Conservation (phyloP, 1,139 yeast species). For the Suhomyces terraborum region DNA sequence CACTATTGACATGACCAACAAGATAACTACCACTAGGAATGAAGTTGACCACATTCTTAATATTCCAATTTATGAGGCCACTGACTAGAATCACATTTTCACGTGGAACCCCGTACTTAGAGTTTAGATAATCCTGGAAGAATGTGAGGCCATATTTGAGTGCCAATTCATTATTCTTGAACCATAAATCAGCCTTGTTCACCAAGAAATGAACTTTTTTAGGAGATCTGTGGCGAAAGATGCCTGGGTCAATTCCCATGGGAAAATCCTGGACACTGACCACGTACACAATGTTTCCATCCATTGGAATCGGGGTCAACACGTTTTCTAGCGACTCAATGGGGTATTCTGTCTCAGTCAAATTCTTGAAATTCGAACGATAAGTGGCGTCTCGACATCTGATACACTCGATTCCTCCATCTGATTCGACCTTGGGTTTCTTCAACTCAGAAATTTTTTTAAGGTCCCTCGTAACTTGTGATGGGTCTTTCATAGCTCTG, state of each 20-base stretch:
- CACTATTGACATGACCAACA: slow-evolving; percentile 74
- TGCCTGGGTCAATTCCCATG: slow-evolving; percentile 46
- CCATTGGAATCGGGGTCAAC: slow-evolving; percentile 42
- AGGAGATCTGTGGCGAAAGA: slow-evolving; percentile 39
- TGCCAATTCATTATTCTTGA: slow-evolving; percentile 32
- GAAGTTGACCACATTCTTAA: slow-evolving; percentile 36
- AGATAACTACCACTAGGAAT: slow-evolving; percentile 52
- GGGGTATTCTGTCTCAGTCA: slow-evolving; percentile 33
- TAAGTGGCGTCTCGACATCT: slow-evolving; percentile 58
- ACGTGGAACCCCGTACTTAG: slow-evolving; percentile 43
- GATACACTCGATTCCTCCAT: slow-evolving; percentile 39
- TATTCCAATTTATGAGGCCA: slow-evolving; percentile 55
- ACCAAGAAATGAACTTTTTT: slow-evolving; percentile 51
- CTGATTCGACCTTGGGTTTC: slow-evolving; percentile 8
- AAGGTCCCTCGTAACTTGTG: slow-evolving; percentile 8
- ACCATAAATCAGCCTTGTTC: slow-evolving; percentile 60
- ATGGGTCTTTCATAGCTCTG: slow-evolving; percentile 10
- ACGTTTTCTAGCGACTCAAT: slow-evolving; percentile 40
- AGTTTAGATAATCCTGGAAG: slow-evolving; percentile 44
- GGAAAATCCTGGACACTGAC: slow-evolving; percentile 75
- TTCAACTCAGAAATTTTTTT: slow-evolving; percentile 4
- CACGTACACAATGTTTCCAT: slow-evolving; percentile 57
- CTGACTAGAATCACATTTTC: slow-evolving; percentile 53
- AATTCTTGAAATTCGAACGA: slow-evolving; percentile 32
- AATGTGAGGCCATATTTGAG: slow-evolving; percentile 45